phyloP scores from a whole-genome alignment of 202 grass and related monocot species.

The Zoysia matrella region DNA sequence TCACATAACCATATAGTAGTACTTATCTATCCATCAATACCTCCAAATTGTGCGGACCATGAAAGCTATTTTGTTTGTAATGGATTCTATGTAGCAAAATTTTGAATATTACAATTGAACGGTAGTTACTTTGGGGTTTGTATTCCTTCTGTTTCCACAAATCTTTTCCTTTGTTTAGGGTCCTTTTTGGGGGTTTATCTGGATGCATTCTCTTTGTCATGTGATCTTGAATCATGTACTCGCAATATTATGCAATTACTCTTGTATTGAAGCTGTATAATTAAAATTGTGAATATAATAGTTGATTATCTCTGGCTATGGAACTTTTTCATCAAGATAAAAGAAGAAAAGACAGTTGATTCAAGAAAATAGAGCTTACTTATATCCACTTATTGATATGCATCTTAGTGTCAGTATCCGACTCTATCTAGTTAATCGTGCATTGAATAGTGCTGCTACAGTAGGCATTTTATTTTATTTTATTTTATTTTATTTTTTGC shows the following conservation, averaged over 20 bases:
- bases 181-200: background rate
- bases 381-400: background rate
- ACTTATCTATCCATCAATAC: background rate
- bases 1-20: background rate
- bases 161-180: background rate
- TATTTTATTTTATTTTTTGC: background rate
- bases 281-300: background rate
- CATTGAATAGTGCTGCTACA: too few relatives aligned
- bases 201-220: background rate
- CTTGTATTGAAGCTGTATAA: background rate
- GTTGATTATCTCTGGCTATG: slow-evolving; percentile 13
- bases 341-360: background rate
- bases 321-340: background rate
- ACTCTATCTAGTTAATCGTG: too few relatives aligned
- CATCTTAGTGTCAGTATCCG: background rate
- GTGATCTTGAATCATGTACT: background rate
- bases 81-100: background rate
- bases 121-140: background rate
- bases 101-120: background rate
- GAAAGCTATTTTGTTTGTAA: background rate
- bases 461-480: background rate
- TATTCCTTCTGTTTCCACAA: background rate
- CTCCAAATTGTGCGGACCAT: background rate
- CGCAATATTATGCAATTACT: background rate
- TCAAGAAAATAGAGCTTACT: background rate